phyloP scores from a whole-genome alignment of 1,139 yeast genomes.

The Debaryomyces psychrophilus region DNA sequence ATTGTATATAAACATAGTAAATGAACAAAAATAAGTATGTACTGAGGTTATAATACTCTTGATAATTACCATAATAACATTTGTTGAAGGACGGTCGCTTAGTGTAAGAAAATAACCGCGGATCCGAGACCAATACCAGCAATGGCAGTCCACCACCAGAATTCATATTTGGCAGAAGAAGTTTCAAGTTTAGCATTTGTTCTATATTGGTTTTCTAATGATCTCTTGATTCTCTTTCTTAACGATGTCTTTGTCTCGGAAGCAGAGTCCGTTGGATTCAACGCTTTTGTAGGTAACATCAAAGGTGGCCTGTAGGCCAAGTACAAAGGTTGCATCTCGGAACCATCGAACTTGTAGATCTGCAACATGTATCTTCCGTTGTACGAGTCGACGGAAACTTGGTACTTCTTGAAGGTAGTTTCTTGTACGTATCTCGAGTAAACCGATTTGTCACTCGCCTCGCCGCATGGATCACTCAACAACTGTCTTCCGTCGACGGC shows the following conservation, averaged over 20 bases:
- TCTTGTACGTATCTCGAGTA: conserved; percentile 75
- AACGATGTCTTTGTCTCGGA: conserved; percentile 43
- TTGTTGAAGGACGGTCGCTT: conserved; percentile 1
- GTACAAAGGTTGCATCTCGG: conserved; percentile 82
- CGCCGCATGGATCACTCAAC: conserved; percentile 80
- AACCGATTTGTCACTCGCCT: conserved; percentile 50
- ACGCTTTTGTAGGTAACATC: conserved; percentile 91
- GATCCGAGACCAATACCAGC: conserved; percentile 30
- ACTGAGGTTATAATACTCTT: background rate
- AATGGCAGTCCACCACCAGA: conserved; percentile 49
- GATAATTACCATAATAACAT: background rate
- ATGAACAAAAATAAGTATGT: background rate
- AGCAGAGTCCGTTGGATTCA: conserved; percentile 74
- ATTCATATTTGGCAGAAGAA: conserved; percentile 46
- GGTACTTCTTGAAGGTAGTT: conserved; percentile 61
- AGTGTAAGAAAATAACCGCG: conserved; percentile 24
- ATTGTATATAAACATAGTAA: conserved; percentile 3
- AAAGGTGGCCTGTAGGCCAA: conserved; percentile 91
- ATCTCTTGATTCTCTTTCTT: conserved; percentile 59
- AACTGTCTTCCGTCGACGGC: conserved; percentile 92
- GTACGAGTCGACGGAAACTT: conserved; percentile 69
- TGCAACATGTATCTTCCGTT: conserved; percentile 81
- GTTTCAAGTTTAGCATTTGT: conserved; percentile 68
- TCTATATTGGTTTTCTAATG: conserved; percentile 77
- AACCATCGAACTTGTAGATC: conserved; percentile 80